A percentile compares a stretch with the other conserved stretches of the same genome.
These are phyloP conservation scores for Bombardia bombarda DNA, from an alignment of 495 filamentous ascomycete genomes.

Conservation along the genomic window DNA sequence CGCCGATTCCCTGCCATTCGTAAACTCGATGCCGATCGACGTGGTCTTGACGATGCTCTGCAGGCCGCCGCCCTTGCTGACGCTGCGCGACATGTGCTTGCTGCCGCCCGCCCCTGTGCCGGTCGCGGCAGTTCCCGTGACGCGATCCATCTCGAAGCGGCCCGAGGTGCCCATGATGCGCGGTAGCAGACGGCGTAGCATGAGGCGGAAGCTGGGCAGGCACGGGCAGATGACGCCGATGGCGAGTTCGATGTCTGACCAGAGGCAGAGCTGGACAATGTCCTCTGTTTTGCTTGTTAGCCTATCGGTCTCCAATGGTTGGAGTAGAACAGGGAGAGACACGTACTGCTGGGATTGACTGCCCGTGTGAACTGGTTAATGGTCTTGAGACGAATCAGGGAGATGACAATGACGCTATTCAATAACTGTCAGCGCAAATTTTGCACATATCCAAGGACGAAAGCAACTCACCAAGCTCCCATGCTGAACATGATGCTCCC, in stretches of 20 bases:
- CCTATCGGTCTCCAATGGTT: not conserved
- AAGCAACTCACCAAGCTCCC: conserved; percentile 23
- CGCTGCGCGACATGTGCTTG: not conserved
- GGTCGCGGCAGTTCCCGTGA: too few species aligned
- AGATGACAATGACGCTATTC: conserved; percentile 23
- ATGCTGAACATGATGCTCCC: conserved; percentile 30
- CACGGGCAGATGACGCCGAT: conserved; percentile 27
- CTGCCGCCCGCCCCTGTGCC: too few species aligned
- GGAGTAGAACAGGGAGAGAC: not conserved
- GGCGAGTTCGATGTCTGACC: conserved; percentile 24
- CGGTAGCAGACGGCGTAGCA: conserved; percentile 16
- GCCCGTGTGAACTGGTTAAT: conserved; percentile 18
- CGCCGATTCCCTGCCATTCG: not conserved
- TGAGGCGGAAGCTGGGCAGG: conserved; percentile 19
- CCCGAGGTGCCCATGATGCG: conserved; percentile 7
- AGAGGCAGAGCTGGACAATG: conserved; percentile 19
- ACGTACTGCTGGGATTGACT: conserved; percentile 21
- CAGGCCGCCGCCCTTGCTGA: not conserved
- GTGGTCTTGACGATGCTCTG: not conserved
- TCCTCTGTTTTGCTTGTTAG: conserved; percentile 13
- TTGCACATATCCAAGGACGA: not conserved
- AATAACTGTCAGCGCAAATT: too few species aligned
- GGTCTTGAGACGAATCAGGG: conserved; percentile 22
- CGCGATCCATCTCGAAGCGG: conserved; percentile 9
- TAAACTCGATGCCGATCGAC: not conserved